phyloP scores from a whole-genome alignment of 208 protist genomes.

The Balamuthia mandrillaris region DNA sequence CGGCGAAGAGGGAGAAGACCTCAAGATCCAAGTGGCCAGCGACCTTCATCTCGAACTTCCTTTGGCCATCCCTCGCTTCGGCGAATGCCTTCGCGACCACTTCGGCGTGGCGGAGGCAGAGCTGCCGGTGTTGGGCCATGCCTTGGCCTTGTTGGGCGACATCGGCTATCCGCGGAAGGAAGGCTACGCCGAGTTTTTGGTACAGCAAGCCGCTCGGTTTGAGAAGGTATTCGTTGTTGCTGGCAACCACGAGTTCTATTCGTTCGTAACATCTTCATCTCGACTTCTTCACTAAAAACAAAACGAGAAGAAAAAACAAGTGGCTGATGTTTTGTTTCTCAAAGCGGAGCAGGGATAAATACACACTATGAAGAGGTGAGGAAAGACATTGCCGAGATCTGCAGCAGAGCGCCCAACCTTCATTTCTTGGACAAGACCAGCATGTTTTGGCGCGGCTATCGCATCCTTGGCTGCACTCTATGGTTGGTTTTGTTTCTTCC shows the following conservation, averaged over 20 bases:
- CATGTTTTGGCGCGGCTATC: background rate
- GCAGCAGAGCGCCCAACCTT: background rate
- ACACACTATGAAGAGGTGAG: background rate
- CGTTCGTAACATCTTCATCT: background rate
- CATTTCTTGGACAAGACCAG: constrained; percentile 2
- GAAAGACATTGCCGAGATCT: background rate
- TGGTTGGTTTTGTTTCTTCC: background rate
- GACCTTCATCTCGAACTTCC: constrained; percentile 7
- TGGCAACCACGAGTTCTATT: constrained; percentile 17
- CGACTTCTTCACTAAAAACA: background rate
- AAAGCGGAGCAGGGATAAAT: too few relatives aligned
- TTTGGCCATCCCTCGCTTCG: too few relatives aligned
- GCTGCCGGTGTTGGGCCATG: background rate
- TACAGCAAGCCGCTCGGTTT: background rate
- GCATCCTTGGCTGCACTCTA: background rate
- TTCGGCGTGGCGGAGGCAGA: too few relatives aligned
- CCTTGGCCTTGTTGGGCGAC: background rate
- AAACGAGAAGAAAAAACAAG: too few relatives aligned
- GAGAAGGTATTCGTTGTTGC: constrained; percentile 1
- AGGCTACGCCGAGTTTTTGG: background rate
- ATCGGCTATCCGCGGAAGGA: constrained; percentile 2
- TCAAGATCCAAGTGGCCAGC: constrained; percentile 17
- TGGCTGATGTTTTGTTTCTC: too few relatives aligned
- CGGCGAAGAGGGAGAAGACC: too few relatives aligned
- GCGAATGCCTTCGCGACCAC: background rate